Evolutionary conservation across 1,284 basidiomycete genomes (phyloP).

Genomic region (Moniliophthora roreri): DNA sequence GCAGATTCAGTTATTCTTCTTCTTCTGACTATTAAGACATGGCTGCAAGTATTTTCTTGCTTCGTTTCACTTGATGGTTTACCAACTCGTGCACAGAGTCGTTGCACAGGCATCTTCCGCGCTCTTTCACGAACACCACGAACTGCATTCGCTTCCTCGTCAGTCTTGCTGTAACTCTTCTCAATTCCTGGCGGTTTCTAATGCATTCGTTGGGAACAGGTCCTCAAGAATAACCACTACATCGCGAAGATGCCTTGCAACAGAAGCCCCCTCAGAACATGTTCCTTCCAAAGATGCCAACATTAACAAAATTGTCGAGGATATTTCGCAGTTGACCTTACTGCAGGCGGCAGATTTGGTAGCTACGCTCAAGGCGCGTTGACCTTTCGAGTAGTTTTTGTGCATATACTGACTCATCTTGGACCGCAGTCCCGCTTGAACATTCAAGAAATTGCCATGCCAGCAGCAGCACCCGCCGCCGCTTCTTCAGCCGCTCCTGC

Average conservation of each 20-base stretch:
- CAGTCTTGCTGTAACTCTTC: conserved; percentile 30
- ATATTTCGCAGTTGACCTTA: conserved; percentile 88
- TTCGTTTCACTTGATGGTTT: neutral
- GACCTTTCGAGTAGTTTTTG: neutral
- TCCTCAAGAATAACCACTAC: conserved; percentile 32
- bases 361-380: conserved; percentile 80
- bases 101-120: conserved; percentile 47
- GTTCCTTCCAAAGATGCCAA: conserved; percentile 57
- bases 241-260: conserved; percentile 44
- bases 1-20: neutral
- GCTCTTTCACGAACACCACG: conserved; percentile 35
- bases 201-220: conserved; percentile 21
- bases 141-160: conserved; percentile 25
- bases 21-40: conserved; percentile 11
- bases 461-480: conserved; percentile 63
- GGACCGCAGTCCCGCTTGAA: conserved; percentile 81
- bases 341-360: conserved; percentile 98
- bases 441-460: conserved; percentile 98
- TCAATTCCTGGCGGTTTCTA: conserved; percentile 20
- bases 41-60: conserved; percentile 12
- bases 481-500: conserved; percentile 55
- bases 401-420: conserved; percentile 4
- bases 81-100: conserved; percentile 34
- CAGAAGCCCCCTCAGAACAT: conserved; percentile 39
- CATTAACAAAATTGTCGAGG: conserved; percentile 87